Base-by-base conservation (phyloP, 192 early-diverging fungal genomes). In the Coemansia sp. region DNA sequence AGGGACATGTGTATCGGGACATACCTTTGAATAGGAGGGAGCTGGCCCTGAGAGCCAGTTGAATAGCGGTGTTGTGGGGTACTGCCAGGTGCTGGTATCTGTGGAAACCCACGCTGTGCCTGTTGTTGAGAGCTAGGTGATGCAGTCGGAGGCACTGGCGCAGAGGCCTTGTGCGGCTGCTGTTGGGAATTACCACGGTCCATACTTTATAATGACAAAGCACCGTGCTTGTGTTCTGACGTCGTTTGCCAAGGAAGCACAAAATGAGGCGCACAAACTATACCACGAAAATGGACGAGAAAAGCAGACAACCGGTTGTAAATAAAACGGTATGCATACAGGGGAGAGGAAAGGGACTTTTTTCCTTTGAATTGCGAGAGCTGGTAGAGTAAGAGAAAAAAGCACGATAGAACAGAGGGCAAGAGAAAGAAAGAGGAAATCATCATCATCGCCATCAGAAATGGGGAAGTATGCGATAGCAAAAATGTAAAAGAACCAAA, bases 21-120 rank as follows among this genome's bases (percentile, higher is more conserved):
- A 51, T 81, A 81, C 79, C 79, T 81, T 63, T 81, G 79, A 25
- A 81, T 81, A 1, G 73, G 79, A 18, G 79, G 73, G 18, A 81
- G 68, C 57, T 75, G 79, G 64, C 55, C 55, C 75, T 81, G 3
- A 55, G 46, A 37, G 70, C 52, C 15, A 12, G 55, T 57, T 7
- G 75, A 23, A 60, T 71, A 59, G 61, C 61, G 62, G 53, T 46
- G 52, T 48, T 71, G 33, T 48, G 70, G 34, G 46, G 66, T 18
- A 48, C 57, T 30, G 23, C 67, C 49, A 13, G 68, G 45, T 29
- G 61, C 60, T 12, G 60, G 40, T 29, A 26, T 8, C 48, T 51
- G 48, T 26, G 63, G 68, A 21, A 63, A 52, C n/a, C 65, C 68
- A 23, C 62, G 67, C 37, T 74, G 77, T 40, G 61, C 60, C 40